Evolutionary conservation across 2,329 filamentous ascomycete genomes (phyloP), one percentile per base, ranked within the genome.

Genomic region (Apiospora hydei): DNA sequence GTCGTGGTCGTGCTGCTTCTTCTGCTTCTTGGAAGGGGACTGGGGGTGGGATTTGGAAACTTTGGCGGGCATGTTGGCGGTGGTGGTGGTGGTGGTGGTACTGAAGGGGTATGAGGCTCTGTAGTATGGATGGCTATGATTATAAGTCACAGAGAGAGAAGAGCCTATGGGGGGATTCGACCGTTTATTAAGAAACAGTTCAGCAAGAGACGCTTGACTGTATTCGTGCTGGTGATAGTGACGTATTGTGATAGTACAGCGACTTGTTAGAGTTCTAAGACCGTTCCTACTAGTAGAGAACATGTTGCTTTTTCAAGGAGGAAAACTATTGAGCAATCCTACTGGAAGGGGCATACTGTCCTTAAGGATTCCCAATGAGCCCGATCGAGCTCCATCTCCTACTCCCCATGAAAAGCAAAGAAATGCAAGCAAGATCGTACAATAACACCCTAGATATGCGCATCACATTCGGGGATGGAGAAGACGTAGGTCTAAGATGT

Each of bases 181-280:
- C 5, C n/a, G 21, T n/a, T 21, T 64, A 24, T 41, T 64, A 11
- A 8, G 11, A 13, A 41, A 64, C 18, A 41, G 4, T n/a, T n/a
- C 53, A 41, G 68, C 11, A 21, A 49, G n/a, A 14, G 41, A 49
- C 13, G n/a, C 41, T 46, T 30, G 41, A 26, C 14, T 49, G 26
- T 67, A 64, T 71, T 71, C 43, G 24, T 38, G 26, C 21, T 71
- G 18, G 57, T 21, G 43, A 51, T 49, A 67, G 69, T 71, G 57
- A 71, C 69, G 69, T 71, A 47, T 49, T 61, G 38, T 7, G 6
- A 30, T 61, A 49, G 18, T 64, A 64, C 10, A 41, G 57, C 10
- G 57, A 41, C 11, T 41, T 41, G 34, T n/a, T 41, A 64, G 57
- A 24, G 34, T 64, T 64, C 57, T 64, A 4, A 64, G 57, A 41